phyloP scores from a whole-genome alignment of 2,329 filamentous ascomycete genomes.

The Apiospora arundinis region DNA sequence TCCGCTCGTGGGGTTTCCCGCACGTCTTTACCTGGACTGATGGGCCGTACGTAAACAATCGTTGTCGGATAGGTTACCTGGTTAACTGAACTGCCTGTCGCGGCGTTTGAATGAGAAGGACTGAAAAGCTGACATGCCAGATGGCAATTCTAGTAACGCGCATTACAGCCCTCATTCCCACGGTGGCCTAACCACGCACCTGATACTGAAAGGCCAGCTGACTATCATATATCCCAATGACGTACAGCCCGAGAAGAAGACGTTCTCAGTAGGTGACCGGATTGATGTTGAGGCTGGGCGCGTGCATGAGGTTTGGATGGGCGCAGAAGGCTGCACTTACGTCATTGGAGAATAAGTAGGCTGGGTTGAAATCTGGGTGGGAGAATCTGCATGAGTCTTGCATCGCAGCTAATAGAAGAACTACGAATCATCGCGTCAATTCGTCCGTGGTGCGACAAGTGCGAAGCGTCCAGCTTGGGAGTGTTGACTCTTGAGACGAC shows the following conservation, averaged over 20 bases:
- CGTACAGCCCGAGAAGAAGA: slow-evolving; percentile 58
- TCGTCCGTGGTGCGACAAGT: background rate
- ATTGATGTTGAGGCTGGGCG: slow-evolving; percentile 70
- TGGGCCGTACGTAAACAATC: slow-evolving; percentile 58
- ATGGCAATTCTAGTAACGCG: slow-evolving; percentile 57
- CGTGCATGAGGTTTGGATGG: slow-evolving; percentile 74
- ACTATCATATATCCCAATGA: slow-evolving; percentile 73
- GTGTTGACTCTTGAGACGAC: background rate
- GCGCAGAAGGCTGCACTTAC: slow-evolving; percentile 69
- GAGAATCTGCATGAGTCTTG: background rate
- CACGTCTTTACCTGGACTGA: slow-evolving; percentile 78
- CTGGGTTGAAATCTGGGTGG: background rate
- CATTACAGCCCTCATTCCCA: slow-evolving; percentile 75
- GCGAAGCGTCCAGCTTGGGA: background rate
- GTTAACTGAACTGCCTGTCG: background rate
- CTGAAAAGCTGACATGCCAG: background rate
- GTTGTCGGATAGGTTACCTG: background rate
- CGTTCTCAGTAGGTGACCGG: slow-evolving; percentile 64
- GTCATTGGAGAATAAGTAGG: slow-evolving; percentile 63
- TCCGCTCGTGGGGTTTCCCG: slow-evolving; percentile 72
- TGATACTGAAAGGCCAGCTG: slow-evolving; percentile 69
- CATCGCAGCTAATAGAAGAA: background rate
- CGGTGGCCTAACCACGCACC: slow-evolving; percentile 68
- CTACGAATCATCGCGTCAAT: background rate
- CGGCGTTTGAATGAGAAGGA: background rate